Evolutionary conservation across 768 basidiomycete species (phyloP).

Genomic region (Xerocomellus amylosporus): DNA sequence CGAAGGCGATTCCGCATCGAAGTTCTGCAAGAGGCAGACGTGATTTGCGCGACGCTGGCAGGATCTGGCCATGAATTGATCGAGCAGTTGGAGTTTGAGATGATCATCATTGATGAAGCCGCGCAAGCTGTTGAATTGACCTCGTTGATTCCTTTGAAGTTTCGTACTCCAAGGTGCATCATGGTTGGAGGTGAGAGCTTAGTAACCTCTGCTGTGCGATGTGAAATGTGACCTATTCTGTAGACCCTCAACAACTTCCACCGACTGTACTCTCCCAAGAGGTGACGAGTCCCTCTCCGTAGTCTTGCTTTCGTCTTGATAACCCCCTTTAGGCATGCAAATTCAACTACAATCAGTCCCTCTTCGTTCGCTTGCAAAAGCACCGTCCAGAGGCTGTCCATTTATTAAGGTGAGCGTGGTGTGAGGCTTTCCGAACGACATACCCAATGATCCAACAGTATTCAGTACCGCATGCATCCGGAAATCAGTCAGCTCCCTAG

Average conservation of each 20-base stretch:
- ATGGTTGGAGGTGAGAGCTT: conserved; percentile 78
- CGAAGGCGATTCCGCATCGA: conserved; percentile 70
- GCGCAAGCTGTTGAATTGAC: conserved; percentile 96
- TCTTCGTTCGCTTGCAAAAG: conserved; percentile 89
- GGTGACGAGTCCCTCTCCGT: conserved; percentile 38
- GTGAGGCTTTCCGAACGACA: neutral
- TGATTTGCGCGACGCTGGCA: conserved; percentile 91
- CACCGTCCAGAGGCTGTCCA: conserved; percentile 81
- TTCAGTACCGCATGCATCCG: conserved; percentile 99
- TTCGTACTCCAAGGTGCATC: conserved; percentile 75
- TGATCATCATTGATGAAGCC: conserved; percentile 97
- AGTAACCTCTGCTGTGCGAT: neutral
- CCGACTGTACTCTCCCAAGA: conserved; percentile 78
- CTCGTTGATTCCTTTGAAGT: conserved; percentile 92
- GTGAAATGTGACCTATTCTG: neutral
- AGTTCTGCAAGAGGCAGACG: conserved; percentile 84
- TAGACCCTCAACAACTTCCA: conserved; percentile 91
- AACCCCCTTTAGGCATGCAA: conserved; percentile 50
- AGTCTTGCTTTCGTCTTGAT: conserved; percentile 13
- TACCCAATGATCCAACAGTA: conserved; percentile 46
- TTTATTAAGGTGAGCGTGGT: conserved; percentile 68
- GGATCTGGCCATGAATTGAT: conserved; percentile 90
- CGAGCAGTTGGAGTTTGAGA: conserved; percentile 83
- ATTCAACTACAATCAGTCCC: conserved; percentile 81
- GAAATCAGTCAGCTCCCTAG: conserved; percentile 91